Base-by-base conservation (phyloP, 768 basidiomycete genomes). In the Crassisporium funariophilum region DNA sequence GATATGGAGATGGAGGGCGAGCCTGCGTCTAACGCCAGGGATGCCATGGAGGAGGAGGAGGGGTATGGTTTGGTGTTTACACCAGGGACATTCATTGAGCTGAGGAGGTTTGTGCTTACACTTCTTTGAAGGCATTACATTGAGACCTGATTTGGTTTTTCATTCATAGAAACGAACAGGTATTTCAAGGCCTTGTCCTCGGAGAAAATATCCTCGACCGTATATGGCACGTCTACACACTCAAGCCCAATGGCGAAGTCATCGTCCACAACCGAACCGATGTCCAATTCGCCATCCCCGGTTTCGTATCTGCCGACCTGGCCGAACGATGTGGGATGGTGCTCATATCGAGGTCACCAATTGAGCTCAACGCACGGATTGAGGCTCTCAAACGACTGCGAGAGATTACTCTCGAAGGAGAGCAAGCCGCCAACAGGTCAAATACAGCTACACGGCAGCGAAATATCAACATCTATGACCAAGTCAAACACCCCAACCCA, bases 361-460 rank as follows among this genome's bases (percentile, higher is more conserved):
- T 54, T 4, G 66, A 86, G 48, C 62, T 76, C 38, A 66, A 70
- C 20, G 89, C 91, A 2, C 77, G 92, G 2, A 73, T 89, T 3
- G 73, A 81, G 43, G 75, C 86, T 15, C 72, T 90, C 19, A 79
- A 74, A 55, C 71, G 67, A n/a, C 56, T 92, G 16, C 78, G 83
- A 15, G 64, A 71, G 4, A 59, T 89, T 17, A 73, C 79, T 44
- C 72, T 70, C 29, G 63, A 65, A 1, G 61, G 83, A 5, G 80
- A 86, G 36, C 61, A 56, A 27, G 69, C 71, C 19, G 57, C 56
- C 46, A 62, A 65, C 31, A 52, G 50, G 11, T 54, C 53, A 19
- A 49, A 59, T 13, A 55, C 71, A 9, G 48, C 50, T 35, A 53
- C 63, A 13, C 47, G 54, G 31, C 58, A 58, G 19, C 50, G 49